Evolutionary conservation across 352 stramenopile genomes (phyloP), one percentile per base, ranked within the genome.

Genomic region (Halophytophthora polymorphica): DNA sequence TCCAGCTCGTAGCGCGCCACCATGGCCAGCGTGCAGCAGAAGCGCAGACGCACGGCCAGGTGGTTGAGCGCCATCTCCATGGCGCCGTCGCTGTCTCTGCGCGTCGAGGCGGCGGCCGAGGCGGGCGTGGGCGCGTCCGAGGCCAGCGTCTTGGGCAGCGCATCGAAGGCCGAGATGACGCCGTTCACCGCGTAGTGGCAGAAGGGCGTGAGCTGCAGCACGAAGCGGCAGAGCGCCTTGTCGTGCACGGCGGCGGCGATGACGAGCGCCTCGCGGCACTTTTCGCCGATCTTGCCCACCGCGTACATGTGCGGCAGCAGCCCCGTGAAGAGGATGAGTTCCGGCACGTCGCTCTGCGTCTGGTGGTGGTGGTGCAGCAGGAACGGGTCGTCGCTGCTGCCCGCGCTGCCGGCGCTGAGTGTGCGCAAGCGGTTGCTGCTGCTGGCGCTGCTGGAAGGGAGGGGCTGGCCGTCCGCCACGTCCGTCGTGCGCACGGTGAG

Each of bases 101-200:
- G 44, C 11, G 50, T 48, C 3, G 54, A 45, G 13, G 22, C 53
- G 14, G 55, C 60, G 22, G 45, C 43, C 22, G 56, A 62, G 28
- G 48, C 50, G 11, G 50, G 50, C 6, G 43, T 60, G 2, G 67
- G 69, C 1, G 64, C 33, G 18, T 45, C 65, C 12, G 56, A 64
- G 12, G 75, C 57, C 10, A 92, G 50, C 11, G 77, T 76, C 61
- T 88, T 93, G 12, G 84, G 84, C 15, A 95, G 54, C 7, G 68
- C 73, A 38, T 95, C 84, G 41, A 86, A 95, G 3, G 84, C 83
- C 2, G 67, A 83, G 35, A 95, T 92, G 10, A 95, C 71, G 5
- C 84, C 84, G 40, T 88, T 92, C 22, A 95, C 77, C 4, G 81
- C 82, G 44, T 95, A 93, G 60, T 93, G 82, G 45, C 84, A 95